phyloP scores from a whole-genome alignment of 129 eudicot genomes.

The Smallanthus sonchifolius region DNA sequence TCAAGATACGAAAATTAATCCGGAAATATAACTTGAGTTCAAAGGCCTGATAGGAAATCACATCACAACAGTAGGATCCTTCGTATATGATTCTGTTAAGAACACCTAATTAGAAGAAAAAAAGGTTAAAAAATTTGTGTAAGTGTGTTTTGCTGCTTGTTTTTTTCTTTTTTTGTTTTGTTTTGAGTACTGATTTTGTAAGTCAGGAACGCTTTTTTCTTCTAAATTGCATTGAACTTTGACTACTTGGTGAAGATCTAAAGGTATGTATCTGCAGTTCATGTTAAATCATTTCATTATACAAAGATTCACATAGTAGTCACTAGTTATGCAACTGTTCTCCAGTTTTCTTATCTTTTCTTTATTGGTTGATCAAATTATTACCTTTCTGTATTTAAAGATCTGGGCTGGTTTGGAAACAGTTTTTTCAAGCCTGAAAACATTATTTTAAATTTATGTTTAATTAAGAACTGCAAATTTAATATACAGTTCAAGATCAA shows the following conservation, averaged over 20 bases:
- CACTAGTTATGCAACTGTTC: background rate
- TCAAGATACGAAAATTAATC: slow-evolving; percentile 19
- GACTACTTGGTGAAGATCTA: slow-evolving; percentile 21
- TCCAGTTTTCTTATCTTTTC: background rate
- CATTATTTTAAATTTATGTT: background rate
- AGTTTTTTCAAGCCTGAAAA: background rate
- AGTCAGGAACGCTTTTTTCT: slow-evolving; percentile 12
- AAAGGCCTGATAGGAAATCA: slow-evolving; percentile 25
- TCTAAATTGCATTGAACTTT: slow-evolving; percentile 16
- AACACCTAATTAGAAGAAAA: slow-evolving; percentile 29
- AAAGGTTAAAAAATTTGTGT: slow-evolving; percentile 14
- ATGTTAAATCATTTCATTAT: slow-evolving; percentile 19
- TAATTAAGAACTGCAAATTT: background rate
- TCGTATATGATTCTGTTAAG: slow-evolving; percentile 19
- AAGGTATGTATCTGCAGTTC: slow-evolving; percentile 22
- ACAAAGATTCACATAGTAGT: background rate
- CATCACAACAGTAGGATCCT: slow-evolving; percentile 28
- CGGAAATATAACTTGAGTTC: slow-evolving; percentile 18
- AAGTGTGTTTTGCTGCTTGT: slow-evolving; percentile 22
- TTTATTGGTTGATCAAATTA: background rate
- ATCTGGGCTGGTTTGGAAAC: background rate
- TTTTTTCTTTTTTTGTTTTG: slow-evolving; percentile 1
- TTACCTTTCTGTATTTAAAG: background rate
- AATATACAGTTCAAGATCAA: background rate
- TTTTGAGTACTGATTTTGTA: slow-evolving; percentile 28